phyloP scores from a whole-genome alignment of 148 eudicot genomes.

The Amaranthus palmeri region DNA sequence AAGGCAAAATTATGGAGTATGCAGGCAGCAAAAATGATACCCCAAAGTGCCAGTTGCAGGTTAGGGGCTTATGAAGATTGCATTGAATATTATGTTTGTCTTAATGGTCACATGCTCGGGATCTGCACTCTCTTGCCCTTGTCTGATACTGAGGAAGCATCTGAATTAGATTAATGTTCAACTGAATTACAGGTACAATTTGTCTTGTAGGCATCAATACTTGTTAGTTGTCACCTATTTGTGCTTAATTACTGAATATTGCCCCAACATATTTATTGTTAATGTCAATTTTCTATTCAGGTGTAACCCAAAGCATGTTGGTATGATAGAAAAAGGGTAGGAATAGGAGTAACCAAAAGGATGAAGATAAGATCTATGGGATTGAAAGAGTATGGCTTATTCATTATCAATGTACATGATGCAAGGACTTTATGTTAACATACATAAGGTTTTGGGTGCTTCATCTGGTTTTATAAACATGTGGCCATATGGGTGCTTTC shows the following conservation, averaged over 20 bases:
- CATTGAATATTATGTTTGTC: conserved; percentile 82
- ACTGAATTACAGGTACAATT: conserved; percentile 22
- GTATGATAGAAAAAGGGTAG: neutral
- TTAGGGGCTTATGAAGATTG: conserved; percentile 83
- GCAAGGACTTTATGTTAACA: neutral
- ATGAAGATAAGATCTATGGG: no score
- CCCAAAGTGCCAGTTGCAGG: conserved; percentile 84
- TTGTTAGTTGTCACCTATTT: neutral
- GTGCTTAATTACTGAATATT: neutral
- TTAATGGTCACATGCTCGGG: conserved; percentile 87
- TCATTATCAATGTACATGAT: neutral
- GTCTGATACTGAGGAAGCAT: conserved; percentile 82
- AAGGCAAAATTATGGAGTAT: conserved; percentile 91
- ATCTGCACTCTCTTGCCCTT: conserved; percentile 89
- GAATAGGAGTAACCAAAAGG: neutral
- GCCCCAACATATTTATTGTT: no score
- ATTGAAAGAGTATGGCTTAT: neutral
- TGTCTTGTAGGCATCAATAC: no score
- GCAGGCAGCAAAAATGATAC: conserved; percentile 76
- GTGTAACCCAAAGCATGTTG: neutral
- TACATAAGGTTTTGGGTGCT: neutral
- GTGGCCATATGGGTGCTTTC: neutral
- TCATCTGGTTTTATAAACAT: neutral
- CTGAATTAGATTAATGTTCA: conserved; percentile 45
- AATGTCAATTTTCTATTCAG: neutral